Base-by-base conservation (phyloP, 495 filamentous ascomycete species). In the Penicillium desertorum region DNA sequence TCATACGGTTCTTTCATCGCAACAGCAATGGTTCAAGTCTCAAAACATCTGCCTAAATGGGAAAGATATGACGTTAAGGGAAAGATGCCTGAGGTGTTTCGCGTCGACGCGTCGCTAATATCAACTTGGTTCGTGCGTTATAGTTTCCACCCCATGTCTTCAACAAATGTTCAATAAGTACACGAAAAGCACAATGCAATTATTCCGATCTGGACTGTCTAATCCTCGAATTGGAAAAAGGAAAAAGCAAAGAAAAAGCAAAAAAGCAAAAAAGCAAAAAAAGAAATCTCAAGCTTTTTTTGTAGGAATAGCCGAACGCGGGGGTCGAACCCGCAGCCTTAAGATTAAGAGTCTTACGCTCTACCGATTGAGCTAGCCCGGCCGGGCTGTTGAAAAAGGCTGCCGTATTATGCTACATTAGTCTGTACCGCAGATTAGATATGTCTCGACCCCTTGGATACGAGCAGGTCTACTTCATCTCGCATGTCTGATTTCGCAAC, bases 331-430 rank as follows among this genome's bases (percentile, higher is more conserved):
- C 79, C 76, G 71, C 77, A 81, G 71, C 77, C 77, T 81, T 80
- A 76, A 80, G 78, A 79, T 81, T 83, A 84, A 81, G 77, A 81
- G 75, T 74, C 73, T 78, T 76, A 82, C 78, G 79, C 79, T 82
- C 79, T 82, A 76, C 76, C 76, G 74, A 79, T 79, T 79, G 79
- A 82, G 72, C 73, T 84, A 84, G 77, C 78, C 76, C 61, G 71
- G 74, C 70, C 62, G 61, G 64, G 51, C 75, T 62, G 60, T 64
- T 66, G 57, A n/a, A 55, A 16, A 9, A 1, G 0, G 10, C 0
- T 0, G 9, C 14, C 0, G 25, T 2, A 30, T 59, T 16, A 45
- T 55, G 23, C 17, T 30, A 34, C 17, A 43, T 14, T 23, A 29
- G 25, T 23, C 22, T 3, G 2, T 22, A n/a, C n/a, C n/a, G n/a